Evolutionary conservation across 179 eudicot species (phyloP).

Genomic region (Drosera spatulata): DNA sequence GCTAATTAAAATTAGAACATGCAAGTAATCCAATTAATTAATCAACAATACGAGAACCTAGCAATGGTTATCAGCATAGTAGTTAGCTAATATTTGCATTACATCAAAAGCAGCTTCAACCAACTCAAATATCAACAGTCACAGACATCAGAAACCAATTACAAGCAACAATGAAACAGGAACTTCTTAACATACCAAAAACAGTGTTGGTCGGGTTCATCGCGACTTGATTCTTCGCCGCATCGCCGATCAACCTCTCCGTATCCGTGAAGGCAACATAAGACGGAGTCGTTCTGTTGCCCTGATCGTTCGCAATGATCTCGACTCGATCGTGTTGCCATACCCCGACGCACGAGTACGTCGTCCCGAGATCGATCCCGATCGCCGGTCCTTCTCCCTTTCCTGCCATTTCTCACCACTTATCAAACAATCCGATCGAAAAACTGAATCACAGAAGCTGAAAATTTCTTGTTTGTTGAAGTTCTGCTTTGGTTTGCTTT

Average conservation of each 20-base stretch:
- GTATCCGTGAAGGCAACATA: conserved; percentile 34
- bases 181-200: conserved; percentile 12
- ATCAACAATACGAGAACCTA: too few relatives aligned
- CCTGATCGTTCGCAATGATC: conserved; percentile 34
- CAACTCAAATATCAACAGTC: not conserved
- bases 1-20: too few relatives aligned
- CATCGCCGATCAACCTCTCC: conserved; percentile 16
- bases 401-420: conserved; percentile 12
- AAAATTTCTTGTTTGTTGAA: not conserved
- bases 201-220: conserved; percentile 37
- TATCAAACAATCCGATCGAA: not conserved
- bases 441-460: not conserved
- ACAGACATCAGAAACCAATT: not conserved
- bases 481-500: not conserved
- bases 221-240: conserved; percentile 19
- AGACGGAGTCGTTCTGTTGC: conserved; percentile 31
- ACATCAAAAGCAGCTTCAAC: not conserved
- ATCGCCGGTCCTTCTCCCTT: conserved; percentile 13
- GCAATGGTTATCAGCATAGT: too few relatives aligned
- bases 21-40: too few relatives aligned
- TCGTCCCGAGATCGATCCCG: too few relatives aligned
- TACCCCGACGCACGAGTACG: conserved; percentile 2
- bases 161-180: not conserved
- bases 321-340: conserved; percentile 38
- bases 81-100: not conserved